Percentiles rank a stretch among this genome's conserved stretches.
phyloP scores from a whole-genome alignment of 2,329 filamentous ascomycete genomes.

The Sclerotinia minor region DNA sequence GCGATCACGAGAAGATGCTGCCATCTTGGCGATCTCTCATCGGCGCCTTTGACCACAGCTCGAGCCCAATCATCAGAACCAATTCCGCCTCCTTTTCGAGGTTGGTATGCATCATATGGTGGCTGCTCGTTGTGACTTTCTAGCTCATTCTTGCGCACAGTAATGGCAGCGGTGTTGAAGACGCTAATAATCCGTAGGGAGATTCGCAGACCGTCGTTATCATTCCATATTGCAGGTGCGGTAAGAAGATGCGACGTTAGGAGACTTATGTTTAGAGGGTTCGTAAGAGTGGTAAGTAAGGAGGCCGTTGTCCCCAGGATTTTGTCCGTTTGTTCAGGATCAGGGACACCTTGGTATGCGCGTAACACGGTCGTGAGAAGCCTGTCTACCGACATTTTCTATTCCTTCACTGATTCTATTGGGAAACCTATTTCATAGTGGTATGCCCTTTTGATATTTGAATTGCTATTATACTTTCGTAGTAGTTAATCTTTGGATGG shows the following conservation, averaged over 20 bases:
- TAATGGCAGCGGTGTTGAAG: slow-evolving; percentile 54
- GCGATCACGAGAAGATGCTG: slow-evolving; percentile 65
- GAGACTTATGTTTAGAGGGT: slow-evolving; percentile 59
- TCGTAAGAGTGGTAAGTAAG: slow-evolving; percentile 57
- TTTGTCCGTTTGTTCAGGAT: slow-evolving; percentile 35
- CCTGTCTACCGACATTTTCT: slow-evolving; percentile 39
- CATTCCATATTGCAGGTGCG: slow-evolving; percentile 58
- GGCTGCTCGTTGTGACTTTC: slow-evolving; percentile 31
- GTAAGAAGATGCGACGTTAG: slow-evolving; percentile 59
- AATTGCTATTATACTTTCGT: background rate
- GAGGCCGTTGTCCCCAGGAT: slow-evolving; percentile 54
- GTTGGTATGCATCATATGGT: slow-evolving; percentile 42
- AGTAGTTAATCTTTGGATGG: background rate
- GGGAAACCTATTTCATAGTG: background rate
- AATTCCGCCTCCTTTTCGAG: slow-evolving; percentile 52
- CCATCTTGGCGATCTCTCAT: slow-evolving; percentile 65
- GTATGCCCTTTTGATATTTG: background rate
- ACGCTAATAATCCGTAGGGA: slow-evolving; percentile 55
- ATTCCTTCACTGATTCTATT: background rate
- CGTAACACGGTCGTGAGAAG: slow-evolving; percentile 41
- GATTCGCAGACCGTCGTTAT: slow-evolving; percentile 52
- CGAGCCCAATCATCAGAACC: slow-evolving; percentile 44
- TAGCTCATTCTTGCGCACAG: slow-evolving; percentile 41
- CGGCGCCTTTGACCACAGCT: slow-evolving; percentile 44
- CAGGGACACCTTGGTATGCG: slow-evolving; percentile 38